Conservation (phyloP, 352 stramenopile genomes). For the Peronospora belbahrii region DNA sequence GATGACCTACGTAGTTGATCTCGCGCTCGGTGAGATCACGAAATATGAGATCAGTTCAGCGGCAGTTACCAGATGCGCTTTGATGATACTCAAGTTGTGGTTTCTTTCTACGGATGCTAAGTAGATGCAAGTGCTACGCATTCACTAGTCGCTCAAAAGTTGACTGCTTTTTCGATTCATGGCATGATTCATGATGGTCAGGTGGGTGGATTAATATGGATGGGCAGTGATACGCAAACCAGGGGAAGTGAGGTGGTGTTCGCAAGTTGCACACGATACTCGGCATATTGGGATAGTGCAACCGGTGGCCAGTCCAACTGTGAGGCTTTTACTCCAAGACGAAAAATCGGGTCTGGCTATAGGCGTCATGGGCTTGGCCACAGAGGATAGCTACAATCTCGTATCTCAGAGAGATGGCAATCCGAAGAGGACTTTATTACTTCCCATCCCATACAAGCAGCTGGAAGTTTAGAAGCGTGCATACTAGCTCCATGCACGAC, state of each 20-base stretch:
- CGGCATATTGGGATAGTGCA: too few relatives aligned
- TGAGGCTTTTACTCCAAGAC: too few relatives aligned
- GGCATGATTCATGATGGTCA: not conserved
- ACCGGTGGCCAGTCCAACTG: too few relatives aligned
- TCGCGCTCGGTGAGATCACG: not conserved
- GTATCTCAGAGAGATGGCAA: too few relatives aligned
- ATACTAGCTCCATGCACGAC: slow-evolving; percentile 41
- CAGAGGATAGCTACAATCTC: too few relatives aligned
- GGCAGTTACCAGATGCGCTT: not conserved
- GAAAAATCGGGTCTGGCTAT: too few relatives aligned
- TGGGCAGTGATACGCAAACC: too few relatives aligned
- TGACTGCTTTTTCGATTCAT: not conserved
- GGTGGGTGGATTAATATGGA: not conserved
- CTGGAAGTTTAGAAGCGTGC: too few relatives aligned
- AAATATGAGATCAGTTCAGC: not conserved
- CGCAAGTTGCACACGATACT: not conserved
- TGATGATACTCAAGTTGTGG: not conserved
- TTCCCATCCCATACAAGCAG: too few relatives aligned
- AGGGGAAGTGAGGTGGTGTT: not conserved
- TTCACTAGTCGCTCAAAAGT: not conserved
- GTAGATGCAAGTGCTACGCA: not conserved
- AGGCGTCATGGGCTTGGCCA: too few relatives aligned
- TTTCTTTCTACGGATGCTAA: not conserved
- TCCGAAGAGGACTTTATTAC: too few relatives aligned
- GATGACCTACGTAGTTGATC: not conserved